Evolutionary conservation across 2,329 filamentous ascomycete species (phyloP).

Genomic region (Fusarium multiceps): DNA sequence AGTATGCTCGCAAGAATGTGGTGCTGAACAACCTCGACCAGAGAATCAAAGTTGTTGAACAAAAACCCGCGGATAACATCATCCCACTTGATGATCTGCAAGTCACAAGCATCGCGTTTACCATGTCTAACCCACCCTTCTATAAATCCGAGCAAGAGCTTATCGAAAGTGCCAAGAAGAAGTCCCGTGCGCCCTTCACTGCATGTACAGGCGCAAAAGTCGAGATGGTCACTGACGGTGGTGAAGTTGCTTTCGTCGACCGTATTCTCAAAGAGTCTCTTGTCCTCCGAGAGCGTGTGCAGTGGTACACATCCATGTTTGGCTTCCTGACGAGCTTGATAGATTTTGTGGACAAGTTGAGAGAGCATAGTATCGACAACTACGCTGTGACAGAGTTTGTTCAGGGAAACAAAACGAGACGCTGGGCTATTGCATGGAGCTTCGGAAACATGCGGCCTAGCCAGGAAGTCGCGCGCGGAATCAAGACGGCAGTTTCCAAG

Average conservation of each 20-base stretch:
- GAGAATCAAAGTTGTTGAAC: conserved; percentile 73
- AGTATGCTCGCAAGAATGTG: conserved; percentile 75
- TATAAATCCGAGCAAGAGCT: conserved; percentile 82
- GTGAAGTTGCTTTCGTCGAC: conserved; percentile 79
- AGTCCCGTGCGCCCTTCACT: conserved; percentile 75
- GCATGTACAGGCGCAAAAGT: conserved; percentile 79
- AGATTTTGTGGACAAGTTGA: conserved; percentile 68
- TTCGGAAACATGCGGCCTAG: conserved; percentile 75
- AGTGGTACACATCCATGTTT: conserved; percentile 94
- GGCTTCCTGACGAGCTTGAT: conserved; percentile 80
- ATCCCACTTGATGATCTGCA: conserved; percentile 70
- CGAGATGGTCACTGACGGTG: conserved; percentile 88
- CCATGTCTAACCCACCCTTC: conserved; percentile 96
- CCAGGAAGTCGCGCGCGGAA: conserved; percentile 57
- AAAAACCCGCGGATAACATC: conserved; percentile 63
- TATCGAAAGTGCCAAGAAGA: conserved; percentile 70
- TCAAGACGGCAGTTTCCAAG: conserved; percentile 54
- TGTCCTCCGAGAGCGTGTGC: conserved; percentile 67
- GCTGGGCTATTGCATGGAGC: conserved; percentile 93
- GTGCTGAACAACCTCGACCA: conserved; percentile 70
- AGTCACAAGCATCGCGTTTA: conserved; percentile 74
- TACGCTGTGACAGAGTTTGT: conserved; percentile 85
- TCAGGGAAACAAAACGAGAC: conserved; percentile 79
- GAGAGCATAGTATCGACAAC: conserved; percentile 72
- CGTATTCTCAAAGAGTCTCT: conserved; percentile 78